These are phyloP conservation scores for Coemansia erecta DNA, from an alignment of 192 early-diverging fungal genomes.

Conservation along the genomic window DNA sequence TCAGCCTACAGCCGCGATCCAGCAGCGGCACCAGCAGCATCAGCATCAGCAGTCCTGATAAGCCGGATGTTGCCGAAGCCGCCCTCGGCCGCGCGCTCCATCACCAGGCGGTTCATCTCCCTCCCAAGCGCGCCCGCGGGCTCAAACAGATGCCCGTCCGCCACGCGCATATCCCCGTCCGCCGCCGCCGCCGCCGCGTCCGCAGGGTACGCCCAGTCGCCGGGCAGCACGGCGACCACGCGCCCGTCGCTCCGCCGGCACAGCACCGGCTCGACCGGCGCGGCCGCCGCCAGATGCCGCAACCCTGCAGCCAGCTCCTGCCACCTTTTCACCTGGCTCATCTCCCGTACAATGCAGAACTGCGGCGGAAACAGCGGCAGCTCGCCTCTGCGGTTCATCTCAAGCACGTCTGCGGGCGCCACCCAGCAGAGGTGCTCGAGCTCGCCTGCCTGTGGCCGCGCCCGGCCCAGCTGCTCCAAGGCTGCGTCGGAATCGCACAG, in stretches of 20 bases:
- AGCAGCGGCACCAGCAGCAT: too few species aligned
- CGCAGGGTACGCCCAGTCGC: slow-evolving; percentile 29
- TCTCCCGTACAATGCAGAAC: slow-evolving; percentile 57
- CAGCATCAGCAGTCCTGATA: slow-evolving; percentile 8
- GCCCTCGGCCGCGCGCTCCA: slow-evolving; percentile 16
- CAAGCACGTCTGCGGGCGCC: slow-evolving; percentile 59
- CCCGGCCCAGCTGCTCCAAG: slow-evolving; percentile 10
- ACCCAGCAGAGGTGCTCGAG: slow-evolving; percentile 65
- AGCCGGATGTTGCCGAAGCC: slow-evolving; percentile 27
- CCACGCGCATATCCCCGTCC: not conserved
- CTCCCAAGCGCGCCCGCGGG: slow-evolving; percentile 5
- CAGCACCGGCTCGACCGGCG: slow-evolving; percentile 34
- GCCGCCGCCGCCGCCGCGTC: not conserved
- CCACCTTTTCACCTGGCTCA: slow-evolving; percentile 46
- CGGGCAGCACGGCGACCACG: slow-evolving; percentile 38
- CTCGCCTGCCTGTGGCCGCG: slow-evolving; percentile 49
- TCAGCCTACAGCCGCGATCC: too few species aligned
- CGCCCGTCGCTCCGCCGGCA: slow-evolving; percentile 23
- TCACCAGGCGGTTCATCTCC: slow-evolving; percentile 37
- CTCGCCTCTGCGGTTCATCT: slow-evolving; percentile 42
- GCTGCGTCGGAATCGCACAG: slow-evolving; percentile 14
- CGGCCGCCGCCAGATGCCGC: too few species aligned
- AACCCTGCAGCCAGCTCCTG: slow-evolving; percentile 41
- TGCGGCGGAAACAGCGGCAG: slow-evolving; percentile 68
- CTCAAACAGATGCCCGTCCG: slow-evolving; percentile 18